Evolutionary conservation across 192 early-diverging fungal species (phyloP).

Genomic region (Martensiomyces pterosporus): DNA sequence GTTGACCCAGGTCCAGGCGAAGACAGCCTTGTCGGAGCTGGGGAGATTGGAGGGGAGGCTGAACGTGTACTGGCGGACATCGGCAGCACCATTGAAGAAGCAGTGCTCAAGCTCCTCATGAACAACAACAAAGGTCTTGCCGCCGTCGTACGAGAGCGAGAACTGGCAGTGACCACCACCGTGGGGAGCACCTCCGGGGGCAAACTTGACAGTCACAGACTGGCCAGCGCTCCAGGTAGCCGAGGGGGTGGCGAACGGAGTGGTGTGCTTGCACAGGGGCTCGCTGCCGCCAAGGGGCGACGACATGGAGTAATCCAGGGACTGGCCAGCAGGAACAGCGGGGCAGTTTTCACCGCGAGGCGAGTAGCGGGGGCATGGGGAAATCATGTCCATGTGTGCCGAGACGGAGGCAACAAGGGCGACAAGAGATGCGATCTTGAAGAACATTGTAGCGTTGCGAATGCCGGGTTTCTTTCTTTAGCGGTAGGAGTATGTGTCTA

Average conservation of each 20-base stretch:
- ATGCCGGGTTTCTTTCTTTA: no score
- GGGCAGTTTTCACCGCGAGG: conserved; percentile 8
- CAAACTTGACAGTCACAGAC: conserved; percentile 3
- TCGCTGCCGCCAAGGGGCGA: not conserved
- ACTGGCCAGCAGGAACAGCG: not conserved
- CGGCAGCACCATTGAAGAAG: conserved; percentile 12
- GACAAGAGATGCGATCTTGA: conserved; percentile 13
- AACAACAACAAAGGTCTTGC: conserved; percentile 32
- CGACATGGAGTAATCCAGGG: not conserved
- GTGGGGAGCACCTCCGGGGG: conserved; percentile 6
- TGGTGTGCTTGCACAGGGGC: conserved; percentile 23
- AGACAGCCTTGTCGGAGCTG: conserved; percentile 8
- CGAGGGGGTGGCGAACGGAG: conserved; percentile 4
- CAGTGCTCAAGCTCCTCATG: conserved; percentile 30
- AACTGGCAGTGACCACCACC: conserved; percentile 44
- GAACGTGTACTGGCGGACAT: conserved; percentile 9
- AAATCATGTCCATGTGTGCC: conserved; percentile 43
- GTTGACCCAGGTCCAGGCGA: conserved; percentile 60
- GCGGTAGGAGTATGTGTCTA: no score
- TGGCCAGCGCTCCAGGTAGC: conserved; percentile 8
- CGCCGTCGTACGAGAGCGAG: not conserved
- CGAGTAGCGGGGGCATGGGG: conserved; percentile 42
- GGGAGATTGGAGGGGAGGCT: conserved; percentile 24
- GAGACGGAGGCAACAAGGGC: conserved; percentile 35
- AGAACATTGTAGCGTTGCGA: conserved; percentile 24